Conservation (phyloP, 1,139 yeast genomes). For the Ashbya aceris region DNA sequence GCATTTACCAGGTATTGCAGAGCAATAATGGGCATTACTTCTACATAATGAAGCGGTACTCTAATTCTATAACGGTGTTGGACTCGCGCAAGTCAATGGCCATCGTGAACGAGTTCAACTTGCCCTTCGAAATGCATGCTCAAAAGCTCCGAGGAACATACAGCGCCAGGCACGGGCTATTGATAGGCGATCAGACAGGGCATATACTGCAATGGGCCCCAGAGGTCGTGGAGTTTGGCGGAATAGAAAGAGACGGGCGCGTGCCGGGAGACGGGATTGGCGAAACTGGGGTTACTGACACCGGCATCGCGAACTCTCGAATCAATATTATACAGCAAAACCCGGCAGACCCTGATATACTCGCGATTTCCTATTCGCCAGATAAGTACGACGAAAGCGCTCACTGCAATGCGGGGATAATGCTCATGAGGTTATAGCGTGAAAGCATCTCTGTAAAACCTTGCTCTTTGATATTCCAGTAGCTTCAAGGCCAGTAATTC, state of each 20-base stretch:
- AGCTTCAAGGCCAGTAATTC: slow-evolving; percentile 16
- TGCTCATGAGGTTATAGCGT: slow-evolving; percentile 11
- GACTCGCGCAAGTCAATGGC: slow-evolving; percentile 15
- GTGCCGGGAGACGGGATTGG: slow-evolving; percentile 1
- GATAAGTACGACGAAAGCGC: slow-evolving; percentile 11
- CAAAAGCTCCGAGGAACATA: slow-evolving; percentile 21
- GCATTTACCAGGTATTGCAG: slow-evolving; percentile 20
- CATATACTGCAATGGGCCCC: slow-evolving; percentile 19
- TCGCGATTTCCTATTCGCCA: slow-evolving; percentile 15
- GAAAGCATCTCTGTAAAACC: slow-evolving; percentile 23
- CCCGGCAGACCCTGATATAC: slow-evolving; percentile 13
- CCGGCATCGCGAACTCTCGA: slow-evolving; percentile 4
- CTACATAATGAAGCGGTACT: slow-evolving; percentile 20
- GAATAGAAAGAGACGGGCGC: slow-evolving; percentile 9
- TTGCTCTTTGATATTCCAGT: slow-evolving; percentile 18
- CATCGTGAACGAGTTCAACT: slow-evolving; percentile 12
- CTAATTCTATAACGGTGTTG: slow-evolving; percentile 17
- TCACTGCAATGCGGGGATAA: slow-evolving; percentile 4
- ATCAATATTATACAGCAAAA: slow-evolving; percentile 17
- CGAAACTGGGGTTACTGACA: slow-evolving; percentile 5
- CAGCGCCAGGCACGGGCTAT: slow-evolving; percentile 14
- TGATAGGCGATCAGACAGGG: slow-evolving; percentile 18
- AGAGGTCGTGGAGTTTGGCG: slow-evolving; percentile 25
- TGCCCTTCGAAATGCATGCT: slow-evolving; percentile 17
- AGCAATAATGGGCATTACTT: slow-evolving; percentile 23